Evolutionary conservation across 805 yeast genomes (phyloP), one percentile per base, ranked within the genome.

Genomic region (Candida andamanensis): DNA sequence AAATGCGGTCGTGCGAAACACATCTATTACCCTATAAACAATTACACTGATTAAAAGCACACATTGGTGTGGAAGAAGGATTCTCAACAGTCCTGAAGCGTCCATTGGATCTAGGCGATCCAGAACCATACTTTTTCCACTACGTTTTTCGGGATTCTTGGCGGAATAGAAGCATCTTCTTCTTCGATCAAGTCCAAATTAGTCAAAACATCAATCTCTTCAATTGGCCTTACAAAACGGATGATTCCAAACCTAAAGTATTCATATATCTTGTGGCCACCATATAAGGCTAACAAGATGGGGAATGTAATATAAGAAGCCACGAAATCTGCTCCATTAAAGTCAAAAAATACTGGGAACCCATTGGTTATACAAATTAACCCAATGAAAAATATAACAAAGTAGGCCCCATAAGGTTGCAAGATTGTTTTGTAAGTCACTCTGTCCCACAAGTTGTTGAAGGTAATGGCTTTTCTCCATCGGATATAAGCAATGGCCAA

Each of bases 261-360:
- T 22, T 60, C 56, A 54, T 66, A 74, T 4, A 66, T 5, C 45
- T 74, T 72, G 56, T 80, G 86, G 5, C 78, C 83, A 26, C 71
- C 39, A 52, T 74, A 80, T 27, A 81, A 58, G 4, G 58, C 57
- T 3, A 72, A 38, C 41, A 76, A 67, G 36, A 74, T 64, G 21
- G 81, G 84, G 29, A 81, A 49, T 0, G 86, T 80, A 38, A 81
- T 65, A 55, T 81, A 81, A 7, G 87, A 82, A 20, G 89, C 87
- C 30, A 81, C 57, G 45, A 81, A 81, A 51, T 78, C 79, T 5
- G 72, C 54, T 1, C 54, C 69, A 10, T 63, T 67, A 64, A 78
- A 78, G 13, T 65, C 66, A 38, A 81, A 69, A 55, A 81, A 80
- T 4, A 75, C 80, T 3, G 72, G 78, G 49, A 78, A 82, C 35